Base-by-base conservation (phyloP, 2,329 filamentous ascomycete genomes). In the Colletotrichum sp. region DNA sequence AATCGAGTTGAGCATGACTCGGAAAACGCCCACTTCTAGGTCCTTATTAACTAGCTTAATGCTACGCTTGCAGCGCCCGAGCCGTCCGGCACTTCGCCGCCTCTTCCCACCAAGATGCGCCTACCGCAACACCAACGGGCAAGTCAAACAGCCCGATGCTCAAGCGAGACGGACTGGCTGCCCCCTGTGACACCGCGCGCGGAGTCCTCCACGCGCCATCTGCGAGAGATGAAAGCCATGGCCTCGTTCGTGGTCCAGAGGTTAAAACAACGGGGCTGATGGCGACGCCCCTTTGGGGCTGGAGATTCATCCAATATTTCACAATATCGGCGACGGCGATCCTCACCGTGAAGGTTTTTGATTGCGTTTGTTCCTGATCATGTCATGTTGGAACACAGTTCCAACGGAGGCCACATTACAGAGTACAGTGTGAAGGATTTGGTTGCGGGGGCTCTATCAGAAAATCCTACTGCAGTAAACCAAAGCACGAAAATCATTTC, bases 1-100 rank as follows among this genome's bases (percentile, higher is more conserved):
- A 75, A 75, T 68, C 28, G 34, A 27, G 16, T n/a, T 16, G 22
- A 13, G 56, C 73, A 73, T 75, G 70, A 75, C 70, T 75, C 73
- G 64, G 32, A 18, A 30, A n/a, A 30, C 16, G 22, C 34, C 64
- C 64, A 73, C 70, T 58, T 62, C 56, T 15, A 48, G 16, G 32
- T 75, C 32, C 56, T 60, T 55, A 62, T 68, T 67, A 56, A 28
- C 60, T 61, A 66, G 71, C 56, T 66, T 71, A 39, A 58, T 61
- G 60, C 56, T 25, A 8, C 27, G 28, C 34, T 39, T 30, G n/a
- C 61, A 55, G 36, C 52, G n/a, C 34, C 69, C 73, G 69, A 72
- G 32, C 18, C 6, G n/a, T 72, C 69, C 73, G 62, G 56, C 64
- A 65, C 30, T 67, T 28, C 69, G 28, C 69, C 62, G 62, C 15